These are phyloP conservation scores for Hypholoma sublateritium DNA, from an alignment of 768 basidiomycete genomes.

Conservation along the genomic window DNA sequence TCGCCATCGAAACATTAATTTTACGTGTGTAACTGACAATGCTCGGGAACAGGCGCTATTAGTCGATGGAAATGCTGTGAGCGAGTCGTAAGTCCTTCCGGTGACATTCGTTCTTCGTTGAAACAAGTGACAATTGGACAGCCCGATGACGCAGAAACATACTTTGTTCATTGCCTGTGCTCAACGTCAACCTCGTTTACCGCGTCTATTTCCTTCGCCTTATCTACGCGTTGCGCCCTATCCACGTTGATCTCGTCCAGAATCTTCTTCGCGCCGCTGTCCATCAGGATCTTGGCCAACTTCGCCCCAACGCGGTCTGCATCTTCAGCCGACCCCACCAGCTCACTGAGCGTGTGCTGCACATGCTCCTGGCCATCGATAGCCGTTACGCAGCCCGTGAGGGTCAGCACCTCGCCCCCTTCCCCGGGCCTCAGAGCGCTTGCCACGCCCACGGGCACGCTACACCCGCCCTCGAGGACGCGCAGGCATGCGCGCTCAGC, in stretches of 20 bases:
- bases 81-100: too few relatives aligned
- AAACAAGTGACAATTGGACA: too few relatives aligned
- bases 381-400: conserved; percentile 85
- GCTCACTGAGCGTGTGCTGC: conserved; percentile 54
- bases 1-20: too few relatives aligned
- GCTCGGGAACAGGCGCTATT: too few relatives aligned
- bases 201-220: conserved; percentile 33
- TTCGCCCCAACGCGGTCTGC: conserved; percentile 68
- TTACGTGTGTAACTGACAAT: too few relatives aligned
- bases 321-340: conserved; percentile 52
- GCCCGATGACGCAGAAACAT: too few relatives aligned
- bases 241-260: conserved; percentile 79
- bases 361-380: conserved; percentile 75
- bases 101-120: too few relatives aligned
- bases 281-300: conserved; percentile 65
- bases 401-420: conserved; percentile 40
- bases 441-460: conserved; percentile 89
- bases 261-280: conserved; percentile 73
- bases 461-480: conserved; percentile 94
- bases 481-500: conserved; percentile 88
- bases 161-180: too few relatives aligned
- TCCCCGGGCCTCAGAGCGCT: conserved; percentile 43
- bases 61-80: too few relatives aligned
- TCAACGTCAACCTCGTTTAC: too few relatives aligned
- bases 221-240: conserved; percentile 46